Evolutionary conservation across 805 yeast species (phyloP), one percentile per base, ranked within the genome.

Genomic region (Yamadazyma philogaea): DNA sequence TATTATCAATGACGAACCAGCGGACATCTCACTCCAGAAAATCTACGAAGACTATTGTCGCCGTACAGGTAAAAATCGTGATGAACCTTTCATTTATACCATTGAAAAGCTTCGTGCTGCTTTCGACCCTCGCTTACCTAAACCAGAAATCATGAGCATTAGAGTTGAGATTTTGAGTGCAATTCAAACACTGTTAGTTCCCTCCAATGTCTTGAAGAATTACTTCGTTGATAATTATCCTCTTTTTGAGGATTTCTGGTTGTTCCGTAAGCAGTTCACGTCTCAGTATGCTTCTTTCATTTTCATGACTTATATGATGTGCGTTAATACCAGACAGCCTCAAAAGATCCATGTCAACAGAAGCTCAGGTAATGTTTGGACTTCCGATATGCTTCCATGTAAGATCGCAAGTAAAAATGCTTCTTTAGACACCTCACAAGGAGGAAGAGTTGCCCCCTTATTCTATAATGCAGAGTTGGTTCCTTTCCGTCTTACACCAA

Each of bases 401-500:
- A 84, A 86, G 65, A 76, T 82, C 52, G 83, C 86, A 40, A 81
- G 77, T 52, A 69, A 65, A 53, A 70, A 64, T 53, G 74, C 76
- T 30, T 60, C 73, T 6, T 57, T 74, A 46, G 79, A 73, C 51
- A 72, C 72, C 4, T 68, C 75, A 6, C 70, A 63, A 37, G 68
- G 68, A 11, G 77, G 74, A 37, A 73, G 80, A 46, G 78, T 79
- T 2, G 77, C 84, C 0, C 99, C 99, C 19, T 73, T 91, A 19
- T 90, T 91, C 72, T 84, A 84, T 59, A 88, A 90, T 51, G 79
- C 89, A 12, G 99, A 93, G 59, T 80, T 89, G 49, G 97, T 93
- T 38, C 98, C 99, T 34, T 93, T 93, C 75, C 76, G 99, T 57
- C 74, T 93, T 56, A 91, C 99, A 5, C 99, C 99, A 16, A 93